A percentile compares a stretch with the other conserved stretches of the same genome.
Conservation (phyloP, 2,329 filamentous ascomycete genomes). For the Alternaria viburni region DNA sequence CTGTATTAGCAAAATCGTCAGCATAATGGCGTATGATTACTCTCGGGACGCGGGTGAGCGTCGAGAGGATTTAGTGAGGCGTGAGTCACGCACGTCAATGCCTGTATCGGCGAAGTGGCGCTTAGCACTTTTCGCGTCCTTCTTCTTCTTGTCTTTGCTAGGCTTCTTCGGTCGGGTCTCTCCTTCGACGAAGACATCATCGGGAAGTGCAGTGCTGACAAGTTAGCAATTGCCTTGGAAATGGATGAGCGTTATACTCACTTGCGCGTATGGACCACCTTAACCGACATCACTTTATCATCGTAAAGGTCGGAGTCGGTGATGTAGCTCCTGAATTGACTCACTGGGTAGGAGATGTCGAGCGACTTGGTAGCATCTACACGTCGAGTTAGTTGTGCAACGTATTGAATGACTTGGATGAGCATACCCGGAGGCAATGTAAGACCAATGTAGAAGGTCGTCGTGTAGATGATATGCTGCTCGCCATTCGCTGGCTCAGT, state of each 20-base stretch:
- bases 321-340: slow-evolving; percentile 85
- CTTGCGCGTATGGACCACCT: slow-evolving; percentile 85
- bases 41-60: slow-evolving; percentile 22
- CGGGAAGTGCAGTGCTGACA: slow-evolving; percentile 79
- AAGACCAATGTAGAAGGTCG: slow-evolving; percentile 92
- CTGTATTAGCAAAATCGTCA: slow-evolving; percentile 48
- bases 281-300: slow-evolving; percentile 75
- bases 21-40: slow-evolving; percentile 30
- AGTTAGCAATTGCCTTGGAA: slow-evolving; percentile 19
- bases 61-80: slow-evolving; percentile 25
- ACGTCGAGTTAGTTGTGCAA: slow-evolving; percentile 7
- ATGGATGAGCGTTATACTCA: slow-evolving; percentile 56
- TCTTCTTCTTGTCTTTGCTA: slow-evolving; percentile 51
- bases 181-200: slow-evolving; percentile 84
- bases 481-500: slow-evolving; percentile 47
- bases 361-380: slow-evolving; percentile 69
- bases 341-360: slow-evolving; percentile 80
- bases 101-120: slow-evolving; percentile 53
- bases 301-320: slow-evolving; percentile 77
- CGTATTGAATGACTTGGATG: neutral
- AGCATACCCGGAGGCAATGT: slow-evolving; percentile 74
- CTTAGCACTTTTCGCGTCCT: slow-evolving; percentile 44
- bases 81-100: slow-evolving; percentile 53
- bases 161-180: slow-evolving; percentile 62
- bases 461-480: slow-evolving; percentile 73